phyloP scores from a whole-genome alignment of 768 basidiomycete species.

The Suillus fuscotomentosus region DNA sequence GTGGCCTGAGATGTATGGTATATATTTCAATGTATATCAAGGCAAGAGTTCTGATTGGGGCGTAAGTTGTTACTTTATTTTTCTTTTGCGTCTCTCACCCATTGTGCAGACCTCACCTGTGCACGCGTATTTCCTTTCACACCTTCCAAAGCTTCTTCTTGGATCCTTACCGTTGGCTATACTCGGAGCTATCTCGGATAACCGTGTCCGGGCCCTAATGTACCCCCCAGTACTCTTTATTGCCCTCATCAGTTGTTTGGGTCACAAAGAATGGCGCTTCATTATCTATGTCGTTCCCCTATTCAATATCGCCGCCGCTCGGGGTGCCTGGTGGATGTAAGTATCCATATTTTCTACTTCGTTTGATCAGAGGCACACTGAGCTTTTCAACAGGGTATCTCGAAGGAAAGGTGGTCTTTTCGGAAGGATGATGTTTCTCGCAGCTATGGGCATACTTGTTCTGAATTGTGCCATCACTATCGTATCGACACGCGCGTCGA shows the following conservation, averaged over 20 bases:
- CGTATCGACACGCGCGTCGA: constrained; percentile 57
- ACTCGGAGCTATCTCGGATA: constrained; percentile 49
- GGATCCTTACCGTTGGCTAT: constrained; percentile 59
- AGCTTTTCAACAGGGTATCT: constrained; percentile 36
- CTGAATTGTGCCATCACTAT: constrained; percentile 54
- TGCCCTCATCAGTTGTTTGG: constrained; percentile 66
- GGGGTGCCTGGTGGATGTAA: constrained; percentile 64
- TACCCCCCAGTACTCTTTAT: constrained; percentile 55
- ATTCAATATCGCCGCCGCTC: constrained; percentile 77
- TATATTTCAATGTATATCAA: constrained; percentile 84
- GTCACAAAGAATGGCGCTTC: constrained; percentile 99
- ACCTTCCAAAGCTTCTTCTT: constrained; percentile 79
- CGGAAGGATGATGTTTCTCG: constrained; percentile 45
- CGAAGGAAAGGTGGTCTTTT: constrained; percentile 47
- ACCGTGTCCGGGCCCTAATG: constrained; percentile 49
- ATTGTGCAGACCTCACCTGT: constrained; percentile 62
- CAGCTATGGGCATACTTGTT: constrained; percentile 45
- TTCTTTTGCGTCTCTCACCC: constrained; percentile 6
- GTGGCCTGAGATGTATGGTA: constrained; percentile 83
- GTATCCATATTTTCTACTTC: constrained; percentile 22
- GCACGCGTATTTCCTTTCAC: constrained; percentile 59
- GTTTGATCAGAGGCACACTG: constrained; percentile 1
- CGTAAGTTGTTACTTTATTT: constrained; percentile 43
- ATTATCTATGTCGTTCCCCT: constrained; percentile 83
- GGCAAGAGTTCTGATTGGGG: constrained; percentile 94